Conservation (phyloP, 495 filamentous ascomycete genomes). For the Bacidia rubella region DNA sequence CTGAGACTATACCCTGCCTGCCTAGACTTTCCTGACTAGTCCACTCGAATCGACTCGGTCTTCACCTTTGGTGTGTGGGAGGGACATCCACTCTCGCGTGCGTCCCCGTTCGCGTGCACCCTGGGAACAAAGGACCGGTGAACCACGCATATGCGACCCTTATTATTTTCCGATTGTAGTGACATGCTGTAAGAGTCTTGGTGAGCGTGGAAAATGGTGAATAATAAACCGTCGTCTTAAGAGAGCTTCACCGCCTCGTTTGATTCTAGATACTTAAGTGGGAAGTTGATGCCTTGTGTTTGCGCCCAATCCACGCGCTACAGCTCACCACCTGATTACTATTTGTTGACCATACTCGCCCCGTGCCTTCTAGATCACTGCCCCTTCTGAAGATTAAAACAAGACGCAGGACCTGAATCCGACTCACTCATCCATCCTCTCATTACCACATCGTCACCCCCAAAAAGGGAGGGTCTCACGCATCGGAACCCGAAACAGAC, state of each 20-base stretch:
- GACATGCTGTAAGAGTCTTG: not conserved
- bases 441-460: not conserved
- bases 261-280: not conserved
- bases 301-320: not conserved
- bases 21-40: not conserved
- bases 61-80: not conserved
- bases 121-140: not conserved
- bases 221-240: not conserved
- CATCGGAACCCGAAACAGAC: not conserved
- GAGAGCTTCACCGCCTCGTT: not conserved
- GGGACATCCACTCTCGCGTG: not conserved
- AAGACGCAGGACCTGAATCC: not conserved
- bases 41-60: not conserved
- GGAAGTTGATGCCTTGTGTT: not conserved
- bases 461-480: not conserved
- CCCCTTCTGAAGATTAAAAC: not conserved
- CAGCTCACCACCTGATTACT: not conserved
- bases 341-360: not conserved
- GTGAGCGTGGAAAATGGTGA: not conserved
- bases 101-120: not conserved
- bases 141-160: not conserved
- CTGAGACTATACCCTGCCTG: not conserved
- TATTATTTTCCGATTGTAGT: not conserved
- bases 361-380: not conserved
- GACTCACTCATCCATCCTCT: not conserved